phyloP scores from a whole-genome alignment of 192 early-diverging fungal genomes.

The Bifiguratus adelaidae region DNA sequence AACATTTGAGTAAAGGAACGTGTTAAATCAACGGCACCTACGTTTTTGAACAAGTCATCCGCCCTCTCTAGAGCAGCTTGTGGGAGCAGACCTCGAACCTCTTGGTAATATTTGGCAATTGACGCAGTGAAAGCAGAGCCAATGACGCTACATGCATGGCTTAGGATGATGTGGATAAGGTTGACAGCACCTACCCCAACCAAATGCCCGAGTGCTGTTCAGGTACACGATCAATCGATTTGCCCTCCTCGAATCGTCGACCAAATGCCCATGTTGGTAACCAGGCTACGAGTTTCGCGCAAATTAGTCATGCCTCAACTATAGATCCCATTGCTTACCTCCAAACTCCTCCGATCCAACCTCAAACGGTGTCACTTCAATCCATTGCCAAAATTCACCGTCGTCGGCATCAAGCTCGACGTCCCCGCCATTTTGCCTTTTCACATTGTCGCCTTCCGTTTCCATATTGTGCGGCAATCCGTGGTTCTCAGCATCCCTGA shows the following conservation, averaged over 20 bases:
- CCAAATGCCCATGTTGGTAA: conserved; percentile 74
- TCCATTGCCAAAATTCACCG: conserved; percentile 60
- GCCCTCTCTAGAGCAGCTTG: conserved; percentile 15
- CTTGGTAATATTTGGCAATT: conserved; percentile 33
- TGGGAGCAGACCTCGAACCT: conserved; percentile 27
- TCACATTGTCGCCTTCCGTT: conserved; percentile 2
- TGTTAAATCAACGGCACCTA: neutral
- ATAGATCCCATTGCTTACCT: conserved; percentile 17
- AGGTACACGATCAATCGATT: conserved; percentile 43
- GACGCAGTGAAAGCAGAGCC: conserved; percentile 42
- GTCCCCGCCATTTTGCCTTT: no score
- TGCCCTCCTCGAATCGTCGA: conserved; percentile 52
- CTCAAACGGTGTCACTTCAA: conserved; percentile 74
- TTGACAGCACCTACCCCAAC: conserved; percentile 34
- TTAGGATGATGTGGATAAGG: neutral
- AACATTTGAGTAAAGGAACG: neutral
- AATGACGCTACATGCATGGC: conserved; percentile 12
- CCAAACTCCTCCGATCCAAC: conserved; percentile 64
- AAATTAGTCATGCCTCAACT: no score
- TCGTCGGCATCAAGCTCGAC: conserved; percentile 16
- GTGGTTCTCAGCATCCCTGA: conserved; percentile 13
- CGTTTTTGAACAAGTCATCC: conserved; percentile 25
- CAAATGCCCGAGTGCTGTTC: conserved; percentile 58
- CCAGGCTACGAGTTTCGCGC: conserved; percentile 33
- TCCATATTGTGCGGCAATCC: neutral